These are phyloP conservation scores for Arthroderma sp. DNA, from an alignment of 2,329 filamentous ascomycete species.

Conservation along the genomic window DNA sequence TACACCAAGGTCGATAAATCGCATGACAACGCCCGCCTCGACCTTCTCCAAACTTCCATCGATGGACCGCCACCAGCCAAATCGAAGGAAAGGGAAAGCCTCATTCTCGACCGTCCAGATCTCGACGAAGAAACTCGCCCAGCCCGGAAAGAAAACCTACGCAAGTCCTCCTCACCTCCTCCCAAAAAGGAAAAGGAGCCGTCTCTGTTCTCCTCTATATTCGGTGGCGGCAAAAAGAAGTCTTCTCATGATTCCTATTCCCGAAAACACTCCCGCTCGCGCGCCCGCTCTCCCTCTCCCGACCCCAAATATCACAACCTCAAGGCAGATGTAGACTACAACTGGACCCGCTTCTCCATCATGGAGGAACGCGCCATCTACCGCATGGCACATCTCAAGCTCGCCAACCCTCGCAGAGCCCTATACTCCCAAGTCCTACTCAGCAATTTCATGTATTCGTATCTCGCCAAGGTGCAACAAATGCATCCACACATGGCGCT, in stretches of 20 bases:
- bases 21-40: slow-evolving; percentile 71
- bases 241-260: slow-evolving; percentile 50
- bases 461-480: slow-evolving; percentile 94
- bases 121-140: slow-evolving; percentile 48
- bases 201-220: slow-evolving; percentile 84
- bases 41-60: slow-evolving; percentile 77
- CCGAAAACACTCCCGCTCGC: slow-evolving; percentile 51
- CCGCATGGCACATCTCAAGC: slow-evolving; percentile 95
- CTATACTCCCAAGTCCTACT: slow-evolving; percentile 89
- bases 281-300: slow-evolving; percentile 61
- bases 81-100: slow-evolving; percentile 52
- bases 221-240: slow-evolving; percentile 82
- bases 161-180: slow-evolving; percentile 56
- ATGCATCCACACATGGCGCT: slow-evolving; percentile 96
- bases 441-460: slow-evolving; percentile 99
- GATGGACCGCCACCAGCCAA: slow-evolving; percentile 40
- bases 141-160: slow-evolving; percentile 67
- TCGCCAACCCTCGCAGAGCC: slow-evolving; percentile 88
- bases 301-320: slow-evolving; percentile 63
- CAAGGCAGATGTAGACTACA: slow-evolving; percentile 82
- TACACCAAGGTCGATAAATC: slow-evolving; percentile 40
- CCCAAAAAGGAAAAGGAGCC: slow-evolving; percentile 77
- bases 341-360: slow-evolving; percentile 90
- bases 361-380: slow-evolving; percentile 95
- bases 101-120: slow-evolving; percentile 72